Evolutionary conservation across 805 yeast species (phyloP), one percentile per base, ranked within the genome.

Genomic region (Starmerella potacharoeniae): DNA sequence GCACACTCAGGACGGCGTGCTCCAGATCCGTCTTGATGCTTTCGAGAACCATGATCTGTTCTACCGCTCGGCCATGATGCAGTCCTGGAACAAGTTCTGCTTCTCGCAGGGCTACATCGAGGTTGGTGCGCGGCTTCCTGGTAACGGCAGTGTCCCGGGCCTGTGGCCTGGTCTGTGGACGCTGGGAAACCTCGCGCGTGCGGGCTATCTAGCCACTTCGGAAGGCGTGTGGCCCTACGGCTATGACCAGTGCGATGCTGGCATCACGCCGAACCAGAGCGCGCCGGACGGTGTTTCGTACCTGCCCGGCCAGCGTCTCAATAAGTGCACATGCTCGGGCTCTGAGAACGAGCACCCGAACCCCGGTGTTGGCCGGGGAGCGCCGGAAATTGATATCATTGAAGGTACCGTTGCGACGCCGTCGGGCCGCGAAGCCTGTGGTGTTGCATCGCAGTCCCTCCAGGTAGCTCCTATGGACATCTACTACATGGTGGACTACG

Each of bases 91-190:
- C 70, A 82, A 83, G 71, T 65, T 90, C 66, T 90, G 97, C 66
- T 88, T 84, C 68, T 83, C 95, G 4, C 88, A 88, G 65, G 97
- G 97, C 50, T 67, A 73, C 43, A 63, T 89, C 60, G 96, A 86
- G 66, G 79, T 84, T 5, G 81, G 88, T 9, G 91, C 86, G 0
- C 77, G 77, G 56, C 71, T 90, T 58, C 96, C 97, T 36, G 86
- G 87, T 59, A 78, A 77, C 62, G 95, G 95, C 63, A 73, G 79
- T 54, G 76, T 83, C 34, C 74, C 84, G 5, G 97, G 97, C 22
- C 73, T 90, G 60, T 90, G 97, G 97, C 97, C 97, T 1, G 97
- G 96, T 75, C 63, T 87, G 55, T 90, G 97, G 97, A 78, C 96
- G 5, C 75, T 90, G 81, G 97, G 97, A 46, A 90, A 90, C 65